These are phyloP conservation scores for Quercus agrifolia DNA, from an alignment of 306 rosid genomes.

Conservation along the genomic window DNA sequence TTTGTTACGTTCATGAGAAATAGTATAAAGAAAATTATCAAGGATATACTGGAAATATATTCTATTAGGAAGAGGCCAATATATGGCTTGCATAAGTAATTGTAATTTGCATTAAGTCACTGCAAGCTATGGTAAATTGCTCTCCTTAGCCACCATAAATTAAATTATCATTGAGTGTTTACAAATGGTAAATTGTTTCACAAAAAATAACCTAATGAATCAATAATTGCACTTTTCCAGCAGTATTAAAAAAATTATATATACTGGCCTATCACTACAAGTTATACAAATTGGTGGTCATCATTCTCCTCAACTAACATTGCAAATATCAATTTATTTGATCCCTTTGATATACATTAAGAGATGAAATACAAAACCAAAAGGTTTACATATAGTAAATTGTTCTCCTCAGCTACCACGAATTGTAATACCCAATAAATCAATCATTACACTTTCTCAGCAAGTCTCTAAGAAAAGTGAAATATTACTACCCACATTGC, in stretches of 20 bases:
- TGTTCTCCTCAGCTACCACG: too few relatives aligned
- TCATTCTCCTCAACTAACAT: constrained; percentile 55
- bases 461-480: neutral
- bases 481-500: neutral
- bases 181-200: neutral
- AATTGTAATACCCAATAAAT: too few relatives aligned
- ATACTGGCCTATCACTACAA: too few relatives aligned
- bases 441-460: too few relatives aligned
- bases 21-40: neutral
- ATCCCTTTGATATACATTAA: constrained; percentile 32
- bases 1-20: neutral
- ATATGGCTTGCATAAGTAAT: too few relatives aligned
- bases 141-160: too few relatives aligned
- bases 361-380: too few relatives aligned
- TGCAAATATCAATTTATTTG: constrained; percentile 60
- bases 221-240: too few relatives aligned
- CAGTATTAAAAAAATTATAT: too few relatives aligned
- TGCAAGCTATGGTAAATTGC: neutral
- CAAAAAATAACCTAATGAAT: too few relatives aligned
- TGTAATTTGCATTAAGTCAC: neutral
- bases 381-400: too few relatives aligned
- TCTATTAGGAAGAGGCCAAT: neutral
- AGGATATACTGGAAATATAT: neutral
- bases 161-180: too few relatives aligned
- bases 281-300: constrained; percentile 4